Conservation (phyloP, 2,329 filamentous ascomycete genomes). For the Geosmithia putterillii region DNA sequence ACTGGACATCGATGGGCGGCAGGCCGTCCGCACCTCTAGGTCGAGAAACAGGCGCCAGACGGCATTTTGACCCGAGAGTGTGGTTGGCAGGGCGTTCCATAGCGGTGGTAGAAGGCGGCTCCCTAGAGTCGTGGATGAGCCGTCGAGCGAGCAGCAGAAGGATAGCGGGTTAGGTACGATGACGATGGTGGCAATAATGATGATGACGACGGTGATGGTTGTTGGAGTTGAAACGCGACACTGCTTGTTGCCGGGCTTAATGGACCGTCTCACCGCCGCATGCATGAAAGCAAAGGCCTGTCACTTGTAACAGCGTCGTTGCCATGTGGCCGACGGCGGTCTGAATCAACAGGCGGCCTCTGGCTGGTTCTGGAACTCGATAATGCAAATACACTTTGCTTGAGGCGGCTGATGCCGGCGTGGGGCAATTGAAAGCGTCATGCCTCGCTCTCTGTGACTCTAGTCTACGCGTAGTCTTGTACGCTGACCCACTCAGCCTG, state of each 20-base stretch:
- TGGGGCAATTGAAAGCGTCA: neutral
- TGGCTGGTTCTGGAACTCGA: neutral
- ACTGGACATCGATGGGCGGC: constrained; percentile 56
- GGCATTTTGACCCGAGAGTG: constrained; percentile 49
- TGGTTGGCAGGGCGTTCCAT: constrained; percentile 22
- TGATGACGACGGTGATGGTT: neutral
- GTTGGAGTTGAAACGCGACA: neutral
- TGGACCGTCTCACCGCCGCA: neutral
- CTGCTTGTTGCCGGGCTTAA: neutral
- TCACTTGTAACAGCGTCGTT: neutral
- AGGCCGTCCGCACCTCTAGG: constrained; percentile 29
- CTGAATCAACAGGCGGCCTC: neutral
- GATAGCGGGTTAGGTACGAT: neutral
- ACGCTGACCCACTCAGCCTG: neutral
- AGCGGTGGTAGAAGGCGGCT: neutral
- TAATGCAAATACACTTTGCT: neutral
- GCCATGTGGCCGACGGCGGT: neutral
- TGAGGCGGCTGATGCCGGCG: neutral
- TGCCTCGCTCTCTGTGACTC: neutral
- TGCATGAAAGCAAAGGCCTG: neutral
- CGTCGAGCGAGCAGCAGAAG: neutral
- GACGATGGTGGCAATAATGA: neutral
- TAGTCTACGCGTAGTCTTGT: neutral
- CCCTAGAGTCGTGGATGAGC: neutral
- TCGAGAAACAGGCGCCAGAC: constrained; percentile 33